Percentiles rank a stretch among this genome's conserved stretches.
Conservation (phyloP, 2,329 filamentous ascomycete genomes). For the Sclerotinia trifoliorum region DNA sequence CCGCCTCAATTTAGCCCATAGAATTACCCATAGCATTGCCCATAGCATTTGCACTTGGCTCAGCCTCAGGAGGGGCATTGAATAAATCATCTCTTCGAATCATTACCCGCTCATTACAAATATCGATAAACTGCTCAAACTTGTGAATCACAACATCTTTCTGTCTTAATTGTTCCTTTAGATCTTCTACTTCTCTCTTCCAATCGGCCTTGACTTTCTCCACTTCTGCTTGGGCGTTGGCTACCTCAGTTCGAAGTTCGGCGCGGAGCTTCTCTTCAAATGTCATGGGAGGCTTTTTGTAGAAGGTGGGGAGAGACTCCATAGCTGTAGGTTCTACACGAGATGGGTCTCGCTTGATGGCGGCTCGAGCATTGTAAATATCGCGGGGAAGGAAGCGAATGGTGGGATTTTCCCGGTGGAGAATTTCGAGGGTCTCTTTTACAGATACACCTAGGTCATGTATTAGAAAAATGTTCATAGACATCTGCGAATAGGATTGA, state of each 20-base stretch:
- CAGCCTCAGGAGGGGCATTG: slow-evolving; percentile 29
- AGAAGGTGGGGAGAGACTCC: slow-evolving; percentile 62
- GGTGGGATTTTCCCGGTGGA: slow-evolving; percentile 62
- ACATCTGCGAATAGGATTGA: slow-evolving; percentile 24
- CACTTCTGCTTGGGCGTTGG: slow-evolving; percentile 56
- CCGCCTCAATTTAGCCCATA: not conserved
- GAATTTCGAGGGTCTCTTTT: slow-evolving; percentile 63
- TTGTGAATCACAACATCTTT: slow-evolving; percentile 62
- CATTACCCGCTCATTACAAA: slow-evolving; percentile 66
- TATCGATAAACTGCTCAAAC: slow-evolving; percentile 69
- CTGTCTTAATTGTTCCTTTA: slow-evolving; percentile 60
- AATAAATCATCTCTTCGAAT: slow-evolving; percentile 56
- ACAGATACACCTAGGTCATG: slow-evolving; percentile 58
- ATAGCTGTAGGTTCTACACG: slow-evolving; percentile 59
- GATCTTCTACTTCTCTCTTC: slow-evolving; percentile 56
- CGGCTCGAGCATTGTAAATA: slow-evolving; percentile 66
- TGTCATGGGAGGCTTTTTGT: slow-evolving; percentile 63
- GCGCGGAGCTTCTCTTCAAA: slow-evolving; percentile 63
- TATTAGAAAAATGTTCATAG: slow-evolving; percentile 31
- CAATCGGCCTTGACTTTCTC: slow-evolving; percentile 56
- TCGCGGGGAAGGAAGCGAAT: slow-evolving; percentile 63
- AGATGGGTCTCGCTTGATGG: slow-evolving; percentile 63
- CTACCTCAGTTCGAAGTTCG: slow-evolving; percentile 60
- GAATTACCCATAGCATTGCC: slow-evolving; percentile 25
- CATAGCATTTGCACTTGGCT: slow-evolving; percentile 27